Percentiles rank a stretch among this genome's conserved stretches.
Evolutionary conservation across 2,329 filamentous ascomycete species (phyloP).

Genomic region (Penicillium occitanis): DNA sequence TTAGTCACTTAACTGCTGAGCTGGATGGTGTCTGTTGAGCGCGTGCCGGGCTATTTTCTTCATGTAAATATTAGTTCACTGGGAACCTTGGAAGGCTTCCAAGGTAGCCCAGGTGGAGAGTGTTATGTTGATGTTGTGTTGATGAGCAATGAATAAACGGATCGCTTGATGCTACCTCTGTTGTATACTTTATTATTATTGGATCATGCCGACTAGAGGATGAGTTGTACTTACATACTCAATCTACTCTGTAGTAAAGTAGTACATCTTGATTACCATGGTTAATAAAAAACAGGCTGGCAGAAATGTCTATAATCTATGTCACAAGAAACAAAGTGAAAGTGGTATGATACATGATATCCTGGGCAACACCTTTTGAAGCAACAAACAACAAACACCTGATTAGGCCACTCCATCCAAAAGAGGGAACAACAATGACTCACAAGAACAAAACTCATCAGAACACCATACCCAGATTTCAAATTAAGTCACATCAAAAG

Average conservation of each 20-base stretch:
- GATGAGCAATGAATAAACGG: neutral
- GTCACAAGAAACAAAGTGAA: conserved; percentile 21
- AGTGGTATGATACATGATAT: conserved; percentile 22
- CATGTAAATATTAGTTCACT: conserved; percentile 4
- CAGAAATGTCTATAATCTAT: conserved; percentile 20
- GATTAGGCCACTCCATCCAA: conserved; percentile 11
- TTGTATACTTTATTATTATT: neutral
- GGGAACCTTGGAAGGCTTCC: neutral
- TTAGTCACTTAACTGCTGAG: neutral
- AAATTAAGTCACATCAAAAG: conserved; percentile 4
- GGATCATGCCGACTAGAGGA: no score
- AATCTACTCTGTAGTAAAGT: no score
- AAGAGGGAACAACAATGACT: neutral
- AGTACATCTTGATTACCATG: neutral
- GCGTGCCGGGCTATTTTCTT: neutral
- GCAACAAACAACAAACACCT: conserved; percentile 6
- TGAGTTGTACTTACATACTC: neutral
- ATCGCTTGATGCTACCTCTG: neutral
- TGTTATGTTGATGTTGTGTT: neutral
- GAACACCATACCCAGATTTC: conserved; percentile 15
- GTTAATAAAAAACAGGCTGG: neutral
- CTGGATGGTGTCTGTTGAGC: neutral
- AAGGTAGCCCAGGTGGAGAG: neutral
- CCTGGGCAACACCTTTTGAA: conserved; percentile 16
- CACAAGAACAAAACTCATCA: neutral